Conservation (phyloP, 164 flowering plant genomes). For the Magnolia sinica region DNA sequence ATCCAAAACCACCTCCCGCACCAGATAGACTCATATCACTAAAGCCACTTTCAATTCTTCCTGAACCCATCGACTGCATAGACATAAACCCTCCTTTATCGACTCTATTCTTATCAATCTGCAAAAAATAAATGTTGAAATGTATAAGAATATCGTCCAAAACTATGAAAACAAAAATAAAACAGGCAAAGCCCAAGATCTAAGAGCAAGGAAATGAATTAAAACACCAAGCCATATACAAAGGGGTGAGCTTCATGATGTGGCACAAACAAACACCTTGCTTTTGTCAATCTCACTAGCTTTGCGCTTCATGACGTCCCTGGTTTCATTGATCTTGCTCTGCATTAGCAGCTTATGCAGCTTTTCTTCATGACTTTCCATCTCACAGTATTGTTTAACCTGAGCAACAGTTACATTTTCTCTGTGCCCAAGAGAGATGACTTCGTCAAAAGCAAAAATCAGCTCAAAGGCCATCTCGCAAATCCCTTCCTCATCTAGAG, state of each 20-base stretch:
- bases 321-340: conserved; percentile 96
- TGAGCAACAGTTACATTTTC: conserved; percentile 92
- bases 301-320: conserved; percentile 95
- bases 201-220: not conserved
- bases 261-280: conserved; percentile 53
- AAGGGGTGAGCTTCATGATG: not conserved
- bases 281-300: conserved; percentile 97
- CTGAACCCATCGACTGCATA: conserved; percentile 30
- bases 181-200: not conserved
- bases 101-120: conserved; percentile 86
- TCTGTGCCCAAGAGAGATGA: conserved; percentile 94
- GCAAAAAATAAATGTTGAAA: conserved; percentile 6
- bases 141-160: not conserved
- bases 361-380: conserved; percentile 99
- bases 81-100: conserved; percentile 86
- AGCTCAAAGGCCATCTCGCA: conserved; percentile 87
- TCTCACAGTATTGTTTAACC: conserved; percentile 97
- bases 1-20: conserved; percentile 70
- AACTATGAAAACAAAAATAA: not conserved
- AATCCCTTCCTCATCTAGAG: conserved; percentile 93
- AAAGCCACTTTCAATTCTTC: conserved; percentile 78
- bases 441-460: conserved; percentile 97
- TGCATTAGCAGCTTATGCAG: conserved; percentile 85
- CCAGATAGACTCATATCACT: conserved; percentile 55
- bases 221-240: not conserved